Conservation (phyloP, 176 grass and related monocot species). For the Raddia guianensis region DNA sequence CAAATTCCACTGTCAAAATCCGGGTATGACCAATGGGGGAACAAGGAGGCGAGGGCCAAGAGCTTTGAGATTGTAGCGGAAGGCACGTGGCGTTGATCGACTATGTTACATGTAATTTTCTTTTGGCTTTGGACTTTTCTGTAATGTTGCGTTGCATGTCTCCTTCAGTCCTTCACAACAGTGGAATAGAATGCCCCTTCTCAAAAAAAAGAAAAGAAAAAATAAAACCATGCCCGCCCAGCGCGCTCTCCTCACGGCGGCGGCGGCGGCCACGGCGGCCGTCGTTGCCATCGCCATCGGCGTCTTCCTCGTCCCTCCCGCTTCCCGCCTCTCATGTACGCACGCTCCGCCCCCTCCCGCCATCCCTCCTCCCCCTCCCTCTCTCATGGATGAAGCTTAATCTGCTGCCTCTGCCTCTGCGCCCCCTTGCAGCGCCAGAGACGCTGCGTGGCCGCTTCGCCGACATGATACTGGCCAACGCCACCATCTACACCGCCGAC, state of each 20-base stretch:
- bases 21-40: too few species aligned
- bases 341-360: background rate
- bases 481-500: conserved; percentile 95
- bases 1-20: too few species aligned
- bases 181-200: too few species aligned
- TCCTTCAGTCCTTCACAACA: too few species aligned
- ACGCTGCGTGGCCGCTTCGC: conserved; percentile 41
- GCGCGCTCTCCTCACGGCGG: conserved; percentile 41
- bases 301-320: conserved; percentile 29
- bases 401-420: conserved; percentile 31
- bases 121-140: too few species aligned
- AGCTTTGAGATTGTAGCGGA: too few species aligned
- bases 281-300: conserved; percentile 28
- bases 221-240: conserved; percentile 20
- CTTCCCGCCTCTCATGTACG: conserved; percentile 40
- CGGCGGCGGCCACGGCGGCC: too few species aligned
- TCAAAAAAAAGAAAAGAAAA: too few species aligned
- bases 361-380: background rate
- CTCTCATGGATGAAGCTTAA: background rate
- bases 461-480: conserved; percentile 82
- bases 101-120: too few species aligned
- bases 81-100: too few species aligned
- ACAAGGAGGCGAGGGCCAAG: too few species aligned
- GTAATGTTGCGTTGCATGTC: too few species aligned
- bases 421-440: conserved; percentile 32